These are phyloP conservation scores for Poa annua DNA, from an alignment of 176 grass and related monocot genomes.

Conservation along the genomic window DNA sequence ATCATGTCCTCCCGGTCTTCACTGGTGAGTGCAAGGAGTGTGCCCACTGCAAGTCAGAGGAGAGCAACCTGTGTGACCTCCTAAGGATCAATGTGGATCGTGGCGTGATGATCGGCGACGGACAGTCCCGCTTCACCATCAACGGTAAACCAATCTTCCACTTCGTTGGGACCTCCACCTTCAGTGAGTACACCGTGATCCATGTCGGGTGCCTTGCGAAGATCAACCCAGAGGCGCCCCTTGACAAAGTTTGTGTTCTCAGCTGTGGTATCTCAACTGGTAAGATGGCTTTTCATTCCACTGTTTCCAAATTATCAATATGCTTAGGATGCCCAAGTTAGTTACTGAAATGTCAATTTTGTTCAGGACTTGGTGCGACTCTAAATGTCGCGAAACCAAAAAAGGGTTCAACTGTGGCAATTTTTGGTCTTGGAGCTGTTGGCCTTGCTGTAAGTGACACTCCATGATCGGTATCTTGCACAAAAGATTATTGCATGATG, in stretches of 20 bases:
- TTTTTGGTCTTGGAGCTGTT: constrained; percentile 89
- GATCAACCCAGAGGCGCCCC: constrained; percentile 67
- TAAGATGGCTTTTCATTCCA: constrained; percentile 17
- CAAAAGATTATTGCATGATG: background rate
- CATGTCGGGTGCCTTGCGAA: constrained; percentile 77
- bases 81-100: constrained; percentile 82
- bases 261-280: constrained; percentile 86
- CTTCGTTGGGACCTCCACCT: constrained; percentile 82
- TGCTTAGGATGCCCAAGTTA: background rate
- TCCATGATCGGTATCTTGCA: background rate
- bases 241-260: constrained; percentile 86
- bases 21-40: constrained; percentile 92
- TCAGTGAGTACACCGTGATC: constrained; percentile 90
- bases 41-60: constrained; percentile 73
- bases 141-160: constrained; percentile 75
- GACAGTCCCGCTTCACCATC: constrained; percentile 60
- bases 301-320: background rate
- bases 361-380: constrained; percentile 71
- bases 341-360: background rate
- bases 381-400: constrained; percentile 83
- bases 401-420: constrained; percentile 65
- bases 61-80: constrained; percentile 95
- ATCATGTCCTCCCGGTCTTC: constrained; percentile 93
- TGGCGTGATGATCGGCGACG: constrained; percentile 73
- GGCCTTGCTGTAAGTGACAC: constrained; percentile 71